These are phyloP conservation scores for Cyclotella choctawhatcheeana DNA, from an alignment of 108 stramenopile species.

Conservation along the genomic window DNA sequence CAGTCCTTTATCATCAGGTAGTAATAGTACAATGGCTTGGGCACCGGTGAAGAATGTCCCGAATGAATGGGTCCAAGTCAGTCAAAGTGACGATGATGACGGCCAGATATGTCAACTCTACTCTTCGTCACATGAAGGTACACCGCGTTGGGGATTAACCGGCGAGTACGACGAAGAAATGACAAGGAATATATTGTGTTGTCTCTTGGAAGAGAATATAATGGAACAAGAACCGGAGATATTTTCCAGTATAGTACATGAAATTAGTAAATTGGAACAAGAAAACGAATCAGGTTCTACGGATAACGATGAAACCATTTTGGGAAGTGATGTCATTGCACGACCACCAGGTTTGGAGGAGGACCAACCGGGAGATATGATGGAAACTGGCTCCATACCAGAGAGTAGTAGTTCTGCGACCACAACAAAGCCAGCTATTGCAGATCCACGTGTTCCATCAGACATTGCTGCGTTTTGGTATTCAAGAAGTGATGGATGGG, in stretches of 20 bases:
- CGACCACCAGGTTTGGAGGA: conserved; percentile 5
- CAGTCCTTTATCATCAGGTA: background rate
- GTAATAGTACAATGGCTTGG: background rate
- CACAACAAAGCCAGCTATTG: too few species aligned
- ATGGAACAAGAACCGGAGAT: background rate
- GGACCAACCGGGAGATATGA: background rate
- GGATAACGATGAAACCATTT: too few species aligned
- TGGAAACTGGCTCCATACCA: background rate
- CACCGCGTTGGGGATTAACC: conserved; percentile 1
- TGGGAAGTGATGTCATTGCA: background rate
- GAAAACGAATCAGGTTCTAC: background rate
- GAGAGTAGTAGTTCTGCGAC: background rate
- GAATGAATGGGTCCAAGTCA: conserved; percentile 27
- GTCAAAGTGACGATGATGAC: background rate
- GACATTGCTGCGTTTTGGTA: background rate
- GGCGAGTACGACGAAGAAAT: conserved; percentile 9
- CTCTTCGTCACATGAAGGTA: background rate
- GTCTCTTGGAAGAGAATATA: background rate
- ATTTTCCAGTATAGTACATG: conserved; percentile 4
- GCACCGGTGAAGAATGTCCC: conserved; percentile 8
- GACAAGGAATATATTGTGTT: conserved; percentile 20
- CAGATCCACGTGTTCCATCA: background rate
- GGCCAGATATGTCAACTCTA: conserved; percentile 5
- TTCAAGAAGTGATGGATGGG: background rate
- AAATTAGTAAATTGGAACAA: background rate